These are phyloP conservation scores for Colletotrichum acutatum DNA, from an alignment of 2,329 filamentous ascomycete genomes.

Conservation along the genomic window DNA sequence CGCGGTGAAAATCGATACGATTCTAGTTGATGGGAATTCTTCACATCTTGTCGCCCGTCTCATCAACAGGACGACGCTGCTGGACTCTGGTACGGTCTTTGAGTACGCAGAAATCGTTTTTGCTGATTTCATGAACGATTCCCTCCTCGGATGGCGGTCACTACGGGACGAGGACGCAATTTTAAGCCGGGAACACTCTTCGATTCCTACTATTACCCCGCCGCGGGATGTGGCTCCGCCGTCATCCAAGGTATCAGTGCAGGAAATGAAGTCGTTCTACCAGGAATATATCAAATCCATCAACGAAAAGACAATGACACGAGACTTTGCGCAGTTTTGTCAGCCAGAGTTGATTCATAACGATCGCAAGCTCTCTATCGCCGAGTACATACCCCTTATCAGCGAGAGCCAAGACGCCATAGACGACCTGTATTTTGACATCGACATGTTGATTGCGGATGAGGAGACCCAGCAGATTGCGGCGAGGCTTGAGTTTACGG, in stretches of 20 bases:
- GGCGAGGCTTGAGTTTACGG: conserved; percentile 44
- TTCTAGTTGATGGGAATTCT: not conserved
- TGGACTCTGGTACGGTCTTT: not conserved
- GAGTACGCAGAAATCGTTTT: conserved; percentile 15
- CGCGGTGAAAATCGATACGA: conserved; percentile 1
- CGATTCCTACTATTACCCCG: not conserved
- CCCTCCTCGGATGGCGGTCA: not conserved
- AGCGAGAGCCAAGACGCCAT: conserved; percentile 43
- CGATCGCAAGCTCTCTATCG: conserved; percentile 36
- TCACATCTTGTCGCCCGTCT: not conserved
- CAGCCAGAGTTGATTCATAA: conserved; percentile 44
- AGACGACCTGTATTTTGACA: conserved; percentile 39
- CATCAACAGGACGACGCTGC: not conserved
- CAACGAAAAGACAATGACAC: conserved; percentile 43
- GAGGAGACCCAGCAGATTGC: conserved; percentile 44
- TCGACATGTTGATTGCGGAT: conserved; percentile 44
- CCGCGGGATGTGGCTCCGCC: not conserved
- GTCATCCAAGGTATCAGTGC: not conserved
- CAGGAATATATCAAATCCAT: conserved; percentile 44
- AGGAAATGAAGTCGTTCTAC: conserved; percentile 37
- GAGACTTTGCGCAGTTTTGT: conserved; percentile 41
- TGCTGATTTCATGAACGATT: not conserved
- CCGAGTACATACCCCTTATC: conserved; percentile 44
- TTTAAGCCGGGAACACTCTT: not conserved
- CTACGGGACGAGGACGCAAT: not conserved